Evolutionary conservation across 352 stramenopile genomes (phyloP), one percentile per base, ranked within the genome.

Genomic region (Phytophthora multivora): DNA sequence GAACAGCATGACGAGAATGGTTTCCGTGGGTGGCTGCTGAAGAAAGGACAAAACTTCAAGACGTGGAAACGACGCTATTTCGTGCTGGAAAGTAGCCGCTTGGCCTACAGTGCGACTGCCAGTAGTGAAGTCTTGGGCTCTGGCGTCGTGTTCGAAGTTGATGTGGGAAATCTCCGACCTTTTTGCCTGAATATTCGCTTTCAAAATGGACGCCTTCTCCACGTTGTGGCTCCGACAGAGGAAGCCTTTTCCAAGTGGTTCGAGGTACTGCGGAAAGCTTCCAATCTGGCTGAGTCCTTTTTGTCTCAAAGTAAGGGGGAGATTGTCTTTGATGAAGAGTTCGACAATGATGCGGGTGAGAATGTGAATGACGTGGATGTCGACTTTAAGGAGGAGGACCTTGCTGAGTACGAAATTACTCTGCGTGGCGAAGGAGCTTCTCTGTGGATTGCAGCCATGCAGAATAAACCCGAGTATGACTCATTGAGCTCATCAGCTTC

Each of bases 41-140:
- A 96, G 63, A 80, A 89, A 63, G 87, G 87, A 1, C 83, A 94
- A 52, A 76, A 83, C 41, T 85, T 94, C 51, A 91, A 92, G 73
- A 90, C 71, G 0, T 96, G 87, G 87, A 96, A 94, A 65, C 70
- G 79, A n/a, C 73, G 82, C 7, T 93, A 86, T 55, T 91, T 96
- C 36, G 66, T 84, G 16, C 73, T 96, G 40, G 66, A 84, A 42
- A 69, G 76, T n/a, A 90, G 78, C 13, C 75, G 77, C 10, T 47
- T 96, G 1, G 70, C 64, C 25, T 96, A 96, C 53, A 63, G 51
- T 51, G 62, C 57, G 11, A 64, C 55, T 18, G 55, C 66, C 2
- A 58, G 67, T 15, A 68, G 73, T 18, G 75, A 88, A 18, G 21
- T 80, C 5, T 56, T 92, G 15, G 83, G 83, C 8, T 84, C 76